Evolutionary conservation across 2,329 filamentous ascomycete species (phyloP).

Genomic region (Aspergillus udagawae): DNA sequence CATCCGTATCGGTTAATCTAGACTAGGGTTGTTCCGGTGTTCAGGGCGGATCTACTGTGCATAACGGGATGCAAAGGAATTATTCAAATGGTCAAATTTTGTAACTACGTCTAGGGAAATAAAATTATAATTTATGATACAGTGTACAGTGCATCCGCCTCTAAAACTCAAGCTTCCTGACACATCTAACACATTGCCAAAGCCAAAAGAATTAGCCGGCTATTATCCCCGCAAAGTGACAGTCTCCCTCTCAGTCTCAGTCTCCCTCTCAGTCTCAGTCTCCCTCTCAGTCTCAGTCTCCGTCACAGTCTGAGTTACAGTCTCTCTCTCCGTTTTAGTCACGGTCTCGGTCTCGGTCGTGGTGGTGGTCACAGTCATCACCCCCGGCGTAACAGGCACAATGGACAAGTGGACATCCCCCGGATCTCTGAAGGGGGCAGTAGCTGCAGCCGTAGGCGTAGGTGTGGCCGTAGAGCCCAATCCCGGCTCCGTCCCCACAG

Average conservation of each 20-base stretch:
- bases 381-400: slow-evolving; percentile 13
- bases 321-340: slow-evolving; percentile 7
- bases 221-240: background rate
- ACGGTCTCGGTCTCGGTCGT: slow-evolving; percentile 9
- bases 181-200: background rate
- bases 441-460: background rate
- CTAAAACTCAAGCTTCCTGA: background rate
- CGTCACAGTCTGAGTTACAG: slow-evolving; percentile 7
- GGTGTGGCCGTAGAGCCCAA: background rate
- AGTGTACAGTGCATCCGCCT: background rate
- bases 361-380: slow-evolving; percentile 11
- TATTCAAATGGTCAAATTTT: background rate
- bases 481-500: background rate
- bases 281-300: slow-evolving; percentile 6
- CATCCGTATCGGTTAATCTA: background rate
- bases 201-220: background rate
- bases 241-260: slow-evolving; percentile 1
- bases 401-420: slow-evolving; percentile 6
- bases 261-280: background rate
- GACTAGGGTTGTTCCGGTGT: background rate
- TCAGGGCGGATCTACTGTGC: background rate
- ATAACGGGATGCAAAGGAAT: background rate
- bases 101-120: background rate
- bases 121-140: background rate
- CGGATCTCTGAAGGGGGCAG: background rate